A percentile compares a stretch with the other conserved stretches of the same genome.
These are phyloP conservation scores for Antitrichia curtipendula DNA, from an alignment of 225 moss, liverwort and hornwort species.

Conservation along the genomic window DNA sequence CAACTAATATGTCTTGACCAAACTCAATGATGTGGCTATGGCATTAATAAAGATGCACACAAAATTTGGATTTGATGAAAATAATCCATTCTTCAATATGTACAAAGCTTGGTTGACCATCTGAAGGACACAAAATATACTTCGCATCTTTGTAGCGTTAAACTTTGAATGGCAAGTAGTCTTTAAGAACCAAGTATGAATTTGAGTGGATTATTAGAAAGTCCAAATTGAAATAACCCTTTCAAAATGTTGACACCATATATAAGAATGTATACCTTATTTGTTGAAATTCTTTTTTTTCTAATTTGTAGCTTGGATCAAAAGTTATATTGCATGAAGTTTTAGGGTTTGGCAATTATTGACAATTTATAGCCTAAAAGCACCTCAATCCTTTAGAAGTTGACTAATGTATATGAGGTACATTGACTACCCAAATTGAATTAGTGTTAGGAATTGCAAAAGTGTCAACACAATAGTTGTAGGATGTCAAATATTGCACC, in stretches of 20 bases:
- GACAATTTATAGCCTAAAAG: accelerated
- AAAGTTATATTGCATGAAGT: not conserved
- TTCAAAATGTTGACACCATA: not conserved
- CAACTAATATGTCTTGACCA: too few relatives aligned
- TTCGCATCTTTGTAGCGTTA: not conserved
- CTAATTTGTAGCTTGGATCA: not conserved
- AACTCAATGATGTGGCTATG: accelerated
- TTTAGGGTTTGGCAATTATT: not conserved
- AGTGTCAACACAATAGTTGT: accelerated
- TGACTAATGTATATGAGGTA: too few relatives aligned
- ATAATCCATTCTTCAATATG: not conserved
- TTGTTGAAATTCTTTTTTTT: not conserved
- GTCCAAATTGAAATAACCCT: not conserved
- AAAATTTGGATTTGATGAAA: not conserved
- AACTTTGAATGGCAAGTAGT: not conserved
- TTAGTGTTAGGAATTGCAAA: not conserved
- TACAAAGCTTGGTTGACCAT: accelerated
- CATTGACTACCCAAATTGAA: accelerated
- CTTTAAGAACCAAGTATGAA: not conserved
- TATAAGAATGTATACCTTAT: too few relatives aligned
- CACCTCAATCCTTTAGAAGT: accelerated
- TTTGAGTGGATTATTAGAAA: not conserved
- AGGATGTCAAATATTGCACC: not conserved
- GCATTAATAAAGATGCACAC: not conserved
- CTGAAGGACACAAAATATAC: accelerated